A percentile compares a stretch with the other conserved stretches of the same genome.
Conservation (phyloP, 371 early-diverging fungal species). For the Sporodiniella umbellata region DNA sequence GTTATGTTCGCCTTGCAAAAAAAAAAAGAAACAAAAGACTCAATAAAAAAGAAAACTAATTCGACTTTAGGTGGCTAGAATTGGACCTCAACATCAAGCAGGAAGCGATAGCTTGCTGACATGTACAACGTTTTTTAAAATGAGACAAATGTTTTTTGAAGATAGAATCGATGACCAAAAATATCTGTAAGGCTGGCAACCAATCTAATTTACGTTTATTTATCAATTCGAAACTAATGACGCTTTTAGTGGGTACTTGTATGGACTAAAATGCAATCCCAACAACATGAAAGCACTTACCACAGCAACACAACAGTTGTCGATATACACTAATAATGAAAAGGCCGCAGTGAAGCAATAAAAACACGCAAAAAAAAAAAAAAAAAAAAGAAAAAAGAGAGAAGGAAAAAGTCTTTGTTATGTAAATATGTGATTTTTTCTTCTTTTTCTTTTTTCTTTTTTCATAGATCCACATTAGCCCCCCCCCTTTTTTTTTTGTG, state of each 20-base stretch:
- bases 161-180: slow-evolving; percentile 91
- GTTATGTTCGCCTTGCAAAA: slow-evolving; percentile 45
- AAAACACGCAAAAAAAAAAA: neutral
- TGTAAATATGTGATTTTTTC: neutral
- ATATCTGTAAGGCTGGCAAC: slow-evolving; percentile 60
- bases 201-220: neutral
- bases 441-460: neutral
- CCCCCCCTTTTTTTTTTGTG: too few species aligned
- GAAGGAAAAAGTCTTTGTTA: neutral
- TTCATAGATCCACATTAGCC: neutral
- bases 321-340: slow-evolving; percentile 16
- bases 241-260: slow-evolving; percentile 49
- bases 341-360: slow-evolving; percentile 18
- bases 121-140: slow-evolving; percentile 93
- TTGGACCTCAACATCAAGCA: slow-evolving; percentile 99
- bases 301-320: slow-evolving; percentile 28
- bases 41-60: neutral
- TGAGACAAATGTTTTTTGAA: slow-evolving; percentile 94
- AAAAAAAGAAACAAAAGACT: neutral
- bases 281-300: slow-evolving; percentile 22
- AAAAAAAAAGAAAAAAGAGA: neutral
- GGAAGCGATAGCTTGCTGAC: slow-evolving; percentile 99
- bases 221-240: neutral
- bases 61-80: slow-evolving; percentile 68
- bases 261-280: slow-evolving; percentile 52